These are phyloP conservation scores for Penicillium maclennaniae DNA, from an alignment of 495 filamentous ascomycete species.

Conservation along the genomic window DNA sequence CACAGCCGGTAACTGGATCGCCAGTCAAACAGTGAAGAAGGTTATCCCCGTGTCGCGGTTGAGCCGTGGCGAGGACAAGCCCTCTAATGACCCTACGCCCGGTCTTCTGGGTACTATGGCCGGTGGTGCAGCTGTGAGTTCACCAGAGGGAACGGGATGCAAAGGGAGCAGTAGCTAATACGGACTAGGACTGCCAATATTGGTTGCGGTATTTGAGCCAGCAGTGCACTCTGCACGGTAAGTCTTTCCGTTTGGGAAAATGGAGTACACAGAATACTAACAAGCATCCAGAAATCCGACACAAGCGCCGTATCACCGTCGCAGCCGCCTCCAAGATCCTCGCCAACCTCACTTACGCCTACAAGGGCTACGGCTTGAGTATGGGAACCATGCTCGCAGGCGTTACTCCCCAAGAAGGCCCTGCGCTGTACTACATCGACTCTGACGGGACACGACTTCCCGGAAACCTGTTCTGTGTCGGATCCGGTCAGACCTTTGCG, in stretches of 20 bases:
- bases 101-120: conserved; percentile 95
- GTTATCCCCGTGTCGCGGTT: conserved; percentile 65
- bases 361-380: conserved; percentile 95
- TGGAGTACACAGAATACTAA: conserved; percentile 6
- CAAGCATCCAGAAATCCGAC: conserved; percentile 65
- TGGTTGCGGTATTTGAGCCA: conserved; percentile 98
- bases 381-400: conserved; percentile 99
- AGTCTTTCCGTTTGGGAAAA: conserved; percentile 4
- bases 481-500: conserved; percentile 95
- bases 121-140: conserved; percentile 83
- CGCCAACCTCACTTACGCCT: conserved; percentile 93
- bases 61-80: conserved; percentile 45
- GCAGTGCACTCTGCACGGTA: conserved; percentile 93
- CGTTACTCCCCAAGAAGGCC: conserved; percentile 89
- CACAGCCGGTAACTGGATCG: conserved; percentile 97
- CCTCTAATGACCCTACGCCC: conserved; percentile 71
- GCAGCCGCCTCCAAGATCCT: conserved; percentile 98
- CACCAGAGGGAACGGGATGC: background rate
- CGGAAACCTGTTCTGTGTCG: conserved; percentile 97
- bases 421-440: conserved; percentile 98
- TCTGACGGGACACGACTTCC: conserved; percentile 90
- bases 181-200: conserved; percentile 90
- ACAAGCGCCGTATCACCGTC: conserved; percentile 97
- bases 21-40: conserved; percentile 98
- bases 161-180: conserved; percentile 9